Evolutionary conservation across 805 yeast genomes (phyloP), one percentile per base, ranked within the genome.

Genomic region (Saccharomycopsis olivae): DNA sequence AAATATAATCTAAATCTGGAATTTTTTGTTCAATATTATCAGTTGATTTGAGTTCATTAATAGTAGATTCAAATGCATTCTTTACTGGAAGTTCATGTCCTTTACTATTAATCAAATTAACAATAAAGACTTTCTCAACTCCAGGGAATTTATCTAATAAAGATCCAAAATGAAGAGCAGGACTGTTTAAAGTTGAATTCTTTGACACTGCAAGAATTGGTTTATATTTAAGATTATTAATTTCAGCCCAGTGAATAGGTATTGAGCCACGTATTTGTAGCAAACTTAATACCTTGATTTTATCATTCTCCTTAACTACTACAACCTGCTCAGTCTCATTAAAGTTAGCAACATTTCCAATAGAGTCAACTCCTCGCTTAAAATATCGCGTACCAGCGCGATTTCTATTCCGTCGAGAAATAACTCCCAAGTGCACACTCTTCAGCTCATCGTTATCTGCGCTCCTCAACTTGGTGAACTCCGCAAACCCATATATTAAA

Each of bases 331-430:
- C 98, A 11, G 96, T 86, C 61, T 87, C 96, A 54, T 86, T 87
- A 64, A 73, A 92, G 56, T 92, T 92, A 60, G 88, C 75, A 19
- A 84, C 96, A 51, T 85, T 65, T 29, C 96, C 96, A 35, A 73
- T 65, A 36, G 67, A 69, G 59, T 92, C 95, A 47, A 89, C 73
- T 46, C 98, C 98, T 58, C 99, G 77, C 46, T 95, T 84, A 71
- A 89, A 87, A 60, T 87, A 92, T 53, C 99, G 71, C 0, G 97
- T 89, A 40, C 99, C 99, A 0, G 97, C 96, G 50, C 97, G 66
- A 54, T 71, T 72, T 43, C 75, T 69, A 36, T 77, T 68, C 51
- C 92, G 71, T 58, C 94, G 74, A 11, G 88, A 71, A 46, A 83
- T 68, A 43, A 83, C 54, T 50, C 95, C 94, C 58, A 88, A 78